Evolutionary conservation across 495 filamentous ascomycete species (phyloP).

Genomic region (Penicillium paxilli): DNA sequence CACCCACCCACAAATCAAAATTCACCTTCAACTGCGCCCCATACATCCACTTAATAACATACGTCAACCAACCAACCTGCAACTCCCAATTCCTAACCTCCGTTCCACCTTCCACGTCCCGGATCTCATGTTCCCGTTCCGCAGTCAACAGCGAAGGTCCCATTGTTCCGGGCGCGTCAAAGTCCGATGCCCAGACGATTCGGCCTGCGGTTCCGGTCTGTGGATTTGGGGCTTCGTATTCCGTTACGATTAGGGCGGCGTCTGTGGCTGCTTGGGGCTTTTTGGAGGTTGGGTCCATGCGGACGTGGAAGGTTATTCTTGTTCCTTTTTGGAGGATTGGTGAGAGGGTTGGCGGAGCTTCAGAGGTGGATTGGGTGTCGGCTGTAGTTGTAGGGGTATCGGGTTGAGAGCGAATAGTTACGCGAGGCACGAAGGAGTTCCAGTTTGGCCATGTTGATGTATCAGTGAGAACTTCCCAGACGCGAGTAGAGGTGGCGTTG

Average conservation of each 20-base stretch:
- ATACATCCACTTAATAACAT: conserved; percentile 43
- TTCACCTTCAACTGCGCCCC: conserved; percentile 28
- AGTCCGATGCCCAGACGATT: conserved; percentile 38
- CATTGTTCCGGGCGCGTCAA: conserved; percentile 25
- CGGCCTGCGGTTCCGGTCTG: conserved; percentile 23
- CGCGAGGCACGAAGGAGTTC: conserved; percentile 44
- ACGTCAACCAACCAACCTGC: conserved; percentile 39
- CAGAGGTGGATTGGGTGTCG: background rate
- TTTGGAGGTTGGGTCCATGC: conserved; percentile 38
- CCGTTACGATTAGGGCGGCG: conserved; percentile 25
- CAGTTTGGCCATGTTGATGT: conserved; percentile 45
- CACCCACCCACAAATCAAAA: conserved; percentile 42
- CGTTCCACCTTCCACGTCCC: conserved; percentile 22
- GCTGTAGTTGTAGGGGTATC: background rate
- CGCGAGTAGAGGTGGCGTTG: conserved; percentile 28
- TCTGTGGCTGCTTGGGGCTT: conserved; percentile 30
- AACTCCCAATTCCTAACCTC: conserved; percentile 42
- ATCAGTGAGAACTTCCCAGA: conserved; percentile 40
- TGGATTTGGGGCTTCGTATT: conserved; percentile 27
- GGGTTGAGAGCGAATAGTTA: conserved; percentile 42
- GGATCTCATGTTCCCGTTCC: conserved; percentile 43
- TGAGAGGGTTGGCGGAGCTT: conserved; percentile 11
- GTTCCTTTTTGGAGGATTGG: conserved; percentile 37
- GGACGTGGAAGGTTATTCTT: conserved; percentile 41
- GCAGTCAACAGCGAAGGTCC: conserved; percentile 30